Percentiles rank a stretch among this genome's conserved stretches.
Evolutionary conservation across 106 monocot species (phyloP).

Genomic region (Platanthera zijinensis): DNA sequence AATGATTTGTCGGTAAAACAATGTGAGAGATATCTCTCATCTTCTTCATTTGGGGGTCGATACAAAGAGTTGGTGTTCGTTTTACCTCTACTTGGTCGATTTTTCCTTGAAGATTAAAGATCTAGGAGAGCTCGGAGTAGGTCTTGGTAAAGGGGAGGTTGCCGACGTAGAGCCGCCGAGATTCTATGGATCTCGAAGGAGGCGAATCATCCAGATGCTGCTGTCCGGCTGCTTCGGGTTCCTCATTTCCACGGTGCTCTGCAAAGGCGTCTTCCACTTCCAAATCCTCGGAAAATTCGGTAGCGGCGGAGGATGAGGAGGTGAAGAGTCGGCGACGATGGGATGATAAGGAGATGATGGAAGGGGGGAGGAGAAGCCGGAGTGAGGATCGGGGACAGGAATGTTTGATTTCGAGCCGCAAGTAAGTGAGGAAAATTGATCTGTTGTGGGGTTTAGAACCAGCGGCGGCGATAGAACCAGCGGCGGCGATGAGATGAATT

Average conservation of each 20-base stretch:
- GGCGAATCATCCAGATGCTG: not conserved
- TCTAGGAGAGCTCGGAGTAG: constrained; percentile 44
- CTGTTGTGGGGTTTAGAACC: not conserved
- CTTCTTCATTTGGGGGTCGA: not conserved
- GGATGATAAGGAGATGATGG: not conserved
- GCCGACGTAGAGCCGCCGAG: constrained; percentile 76
- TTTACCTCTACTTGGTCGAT: constrained; percentile 59
- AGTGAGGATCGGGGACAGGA: not conserved
- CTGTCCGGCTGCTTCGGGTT: not conserved
- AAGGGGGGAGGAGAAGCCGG: not conserved
- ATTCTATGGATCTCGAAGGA: constrained; percentile 5
- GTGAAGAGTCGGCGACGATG: not conserved
- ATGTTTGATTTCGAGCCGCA: not conserved
- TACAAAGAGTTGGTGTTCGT: not conserved
- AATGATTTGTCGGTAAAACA: not conserved
- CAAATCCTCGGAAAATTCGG: not conserved
- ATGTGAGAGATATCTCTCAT: not conserved
- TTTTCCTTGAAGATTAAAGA: constrained; percentile 61
- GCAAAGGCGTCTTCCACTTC: not conserved
- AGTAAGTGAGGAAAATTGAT: not conserved
- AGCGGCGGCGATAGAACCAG: too few relatives aligned
- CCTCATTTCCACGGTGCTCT: not conserved
- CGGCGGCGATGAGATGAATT: not conserved
- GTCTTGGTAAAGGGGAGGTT: constrained; percentile 80
- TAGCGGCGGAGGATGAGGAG: not conserved